These are phyloP conservation scores for Euptelea pleiosperma DNA, from an alignment of 164 flowering plant genomes.

Conservation along the genomic window DNA sequence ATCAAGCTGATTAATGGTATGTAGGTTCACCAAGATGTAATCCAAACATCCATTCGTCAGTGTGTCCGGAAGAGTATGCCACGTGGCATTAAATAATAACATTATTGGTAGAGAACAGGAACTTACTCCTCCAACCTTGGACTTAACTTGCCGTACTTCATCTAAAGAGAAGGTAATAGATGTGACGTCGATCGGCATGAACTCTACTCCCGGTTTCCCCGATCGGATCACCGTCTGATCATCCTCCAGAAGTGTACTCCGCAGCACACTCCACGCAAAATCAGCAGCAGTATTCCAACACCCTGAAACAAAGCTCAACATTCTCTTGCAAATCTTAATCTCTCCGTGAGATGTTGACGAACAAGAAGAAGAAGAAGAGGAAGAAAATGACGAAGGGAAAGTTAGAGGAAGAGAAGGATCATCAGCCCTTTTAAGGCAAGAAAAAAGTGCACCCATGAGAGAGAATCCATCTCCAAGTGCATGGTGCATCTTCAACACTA, in stretches of 20 bases:
- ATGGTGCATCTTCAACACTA: slow-evolving; percentile 19
- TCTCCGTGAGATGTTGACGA: neutral
- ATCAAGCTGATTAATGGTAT: no score
- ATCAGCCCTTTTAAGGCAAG: slow-evolving; percentile 19
- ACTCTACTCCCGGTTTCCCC: slow-evolving; percentile 2
- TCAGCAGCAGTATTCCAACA: slow-evolving; percentile 10
- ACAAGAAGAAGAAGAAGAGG: neutral
- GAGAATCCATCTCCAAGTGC: slow-evolving; percentile 26
- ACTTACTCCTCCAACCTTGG: slow-evolving; percentile 18
- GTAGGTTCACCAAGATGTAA: no score
- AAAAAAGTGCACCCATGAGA: slow-evolving; percentile 17
- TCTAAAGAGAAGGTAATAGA: slow-evolving; percentile 8
- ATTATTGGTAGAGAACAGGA: no score
- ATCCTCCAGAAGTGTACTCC: slow-evolving; percentile 13
- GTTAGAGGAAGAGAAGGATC: slow-evolving; percentile 22
- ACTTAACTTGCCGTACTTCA: slow-evolving; percentile 11
- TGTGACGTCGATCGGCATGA: slow-evolving; percentile 9
- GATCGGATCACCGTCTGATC: slow-evolving; percentile 16
- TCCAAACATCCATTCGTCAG: no score
- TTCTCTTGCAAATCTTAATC: neutral
- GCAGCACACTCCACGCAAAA: slow-evolving; percentile 11
- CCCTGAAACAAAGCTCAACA: slow-evolving; percentile 1
- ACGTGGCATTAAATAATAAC: no score
- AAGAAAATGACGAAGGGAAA: slow-evolving; percentile 13
- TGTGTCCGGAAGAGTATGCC: no score